Evolutionary conservation across 2,329 filamentous ascomycete genomes (phyloP), one percentile per base, ranked within the genome.

Genomic region (Mycosphaerella arachidis): DNA sequence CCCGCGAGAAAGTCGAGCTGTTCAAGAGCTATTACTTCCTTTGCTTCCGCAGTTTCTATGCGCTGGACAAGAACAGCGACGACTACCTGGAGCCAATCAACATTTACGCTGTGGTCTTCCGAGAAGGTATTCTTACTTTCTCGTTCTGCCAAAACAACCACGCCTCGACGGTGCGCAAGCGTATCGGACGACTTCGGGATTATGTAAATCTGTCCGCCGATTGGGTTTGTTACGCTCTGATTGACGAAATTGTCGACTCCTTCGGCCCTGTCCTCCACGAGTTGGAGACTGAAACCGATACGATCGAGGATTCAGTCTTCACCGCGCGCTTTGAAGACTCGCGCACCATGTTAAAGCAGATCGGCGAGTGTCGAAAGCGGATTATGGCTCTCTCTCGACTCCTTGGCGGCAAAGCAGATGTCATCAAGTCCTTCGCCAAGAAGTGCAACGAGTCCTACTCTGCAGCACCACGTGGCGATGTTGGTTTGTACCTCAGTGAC

Each of bases 21-120:
- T 99, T 99, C 78, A 90, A 91, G 27, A 91, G 92, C 46, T 99
- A 99, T 79, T 99, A 99, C 77, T 97, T 99, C 74, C 91, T 96
- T 54, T 96, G 91, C 74, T 99, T 97, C 83, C 87, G 93, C 56
- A 96, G 92, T 1, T 99, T 97, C 79, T 89, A 86, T 67, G 89
- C 93, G 57, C 81, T 91, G 66, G 89, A 95, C 67, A 88, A 90
- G 67, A 84, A 87, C 35, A 87, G 88, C 53, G 87, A 90, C 63
- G 85, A 90, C 59, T 95, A 95, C 71, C 89, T 96, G 70, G 92
- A 96, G 70, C 92, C 94, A 0, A 91, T 96, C 79, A 96, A 97
- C 74, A 89, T 96, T 56, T 99, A 97, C 72, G 94, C 96, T 61
- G 86, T 99, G 53, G 94, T 99, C 27, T 97, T 97, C 79, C 90